phyloP scores from a whole-genome alignment of 106 monocot genomes.

The Xerophyta viscosa region DNA sequence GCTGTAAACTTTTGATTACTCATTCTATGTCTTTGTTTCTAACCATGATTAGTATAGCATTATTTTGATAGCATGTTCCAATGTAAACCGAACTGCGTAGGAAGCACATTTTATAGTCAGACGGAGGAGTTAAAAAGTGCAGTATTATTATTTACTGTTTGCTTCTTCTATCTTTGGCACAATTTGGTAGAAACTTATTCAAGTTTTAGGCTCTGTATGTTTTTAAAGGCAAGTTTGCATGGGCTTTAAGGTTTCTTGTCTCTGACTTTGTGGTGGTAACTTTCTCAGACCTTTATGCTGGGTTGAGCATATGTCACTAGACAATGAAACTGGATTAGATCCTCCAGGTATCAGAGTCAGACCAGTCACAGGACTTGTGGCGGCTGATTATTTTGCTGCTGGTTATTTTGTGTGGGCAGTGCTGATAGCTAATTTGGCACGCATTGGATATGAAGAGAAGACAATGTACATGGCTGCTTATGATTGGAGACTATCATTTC shows the following conservation, averaged over 20 bases:
- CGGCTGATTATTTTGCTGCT: conserved; percentile 97
- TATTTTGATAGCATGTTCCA: too few relatives aligned
- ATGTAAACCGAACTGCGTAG: too few relatives aligned
- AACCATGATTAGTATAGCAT: too few relatives aligned
- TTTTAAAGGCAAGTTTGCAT: too few relatives aligned
- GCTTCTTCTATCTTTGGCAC: too few relatives aligned
- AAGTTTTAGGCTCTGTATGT: too few relatives aligned
- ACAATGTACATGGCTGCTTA: conserved; percentile 99
- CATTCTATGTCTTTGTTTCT: too few relatives aligned
- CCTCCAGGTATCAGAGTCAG: conserved; percentile 82
- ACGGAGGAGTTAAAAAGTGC: too few relatives aligned
- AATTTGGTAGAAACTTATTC: too few relatives aligned
- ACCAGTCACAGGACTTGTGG: conserved; percentile 92
- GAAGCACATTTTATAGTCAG: too few relatives aligned
- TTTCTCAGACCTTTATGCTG: conserved; percentile 84
- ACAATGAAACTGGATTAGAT: conserved; percentile 99
- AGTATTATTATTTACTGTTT: too few relatives aligned
- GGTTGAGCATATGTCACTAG: conserved; percentile 97
- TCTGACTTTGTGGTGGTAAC: neutral
- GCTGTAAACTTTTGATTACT: too few relatives aligned
- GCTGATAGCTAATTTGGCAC: conserved; percentile 96
- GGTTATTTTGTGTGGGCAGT: conserved; percentile 99
- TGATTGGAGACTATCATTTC: conserved; percentile 99
- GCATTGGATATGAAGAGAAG: conserved; percentile 97
- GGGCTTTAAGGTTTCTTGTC: neutral